Base-by-base conservation (phyloP, 1,139 yeast species). In the Candida gigantensis region DNA sequence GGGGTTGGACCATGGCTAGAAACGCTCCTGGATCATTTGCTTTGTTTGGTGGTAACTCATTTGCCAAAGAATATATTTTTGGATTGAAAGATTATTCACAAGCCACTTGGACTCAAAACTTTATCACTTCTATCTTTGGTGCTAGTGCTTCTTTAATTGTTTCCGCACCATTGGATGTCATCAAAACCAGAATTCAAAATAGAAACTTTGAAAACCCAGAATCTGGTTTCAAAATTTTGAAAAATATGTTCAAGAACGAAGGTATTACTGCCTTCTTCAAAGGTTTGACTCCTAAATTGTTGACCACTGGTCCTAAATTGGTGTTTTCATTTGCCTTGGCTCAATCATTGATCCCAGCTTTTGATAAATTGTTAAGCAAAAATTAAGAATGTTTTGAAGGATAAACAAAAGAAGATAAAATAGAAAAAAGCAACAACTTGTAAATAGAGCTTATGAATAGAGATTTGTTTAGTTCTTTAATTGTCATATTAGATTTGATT, bases 1-100 rank as follows among this genome's bases (percentile, higher is more conserved):
- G 97, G 96, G 97, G 97, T 41, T 92, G 99, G 99, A 92, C 99
- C 44, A 96, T 95, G 52, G 99, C 99, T 34, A 83, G 99, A 77
- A 92, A 92, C 60, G 97, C 97, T 3, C 99, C 99, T 26, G 99
- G 99, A 41, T 88, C 97, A 3, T 92, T 92, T 58, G 96, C 97
- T 10, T 74, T 92, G 48, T 92, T 92, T 52, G 99, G 99, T 51
- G 99, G 97, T 68, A 89, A 92, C 58, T 96, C 99, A 9, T 94
- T 92, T 60, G 97, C 98, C 46, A 94, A 92, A 68, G 98, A 92
- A 67, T 94, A 88, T 69, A 79, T 92, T 44, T 81, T 87, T 55
- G 92, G 92, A 19, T 77, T 92, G 55, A 59, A 73, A 51, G 98
- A 92, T 68, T 89, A 92, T 72, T 74, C 89, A 24, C 64, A 79